A percentile compares a stretch with the other conserved stretches of the same genome.
phyloP scores from a whole-genome alignment of 345 rosid species.

The Acer campestre region DNA sequence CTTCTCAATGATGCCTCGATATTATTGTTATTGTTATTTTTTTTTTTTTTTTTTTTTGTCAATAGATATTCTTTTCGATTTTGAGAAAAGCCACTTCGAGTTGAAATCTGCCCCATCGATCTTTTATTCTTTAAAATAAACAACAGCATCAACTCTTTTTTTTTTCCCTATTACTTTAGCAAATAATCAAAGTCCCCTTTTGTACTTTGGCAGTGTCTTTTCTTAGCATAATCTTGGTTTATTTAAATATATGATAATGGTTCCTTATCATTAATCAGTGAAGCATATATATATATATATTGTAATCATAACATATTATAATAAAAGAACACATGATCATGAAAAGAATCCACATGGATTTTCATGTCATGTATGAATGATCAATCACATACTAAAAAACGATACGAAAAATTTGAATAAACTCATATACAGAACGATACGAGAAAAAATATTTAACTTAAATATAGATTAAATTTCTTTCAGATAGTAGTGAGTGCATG shows the following conservation, averaged over 20 bases:
- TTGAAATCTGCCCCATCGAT: constrained; percentile 14
- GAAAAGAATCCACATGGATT: neutral
- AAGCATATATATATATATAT: neutral
- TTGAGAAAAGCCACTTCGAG: constrained; percentile 19
- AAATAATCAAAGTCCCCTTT: constrained; percentile 23
- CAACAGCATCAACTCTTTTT: neutral
- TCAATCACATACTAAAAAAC: neutral
- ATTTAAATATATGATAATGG: neutral
- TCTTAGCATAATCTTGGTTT: neutral
- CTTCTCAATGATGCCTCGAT: neutral
- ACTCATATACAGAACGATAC: no score
- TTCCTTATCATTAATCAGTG: neutral
- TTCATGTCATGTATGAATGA: neutral
- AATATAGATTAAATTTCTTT: no score
- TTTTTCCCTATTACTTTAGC: neutral
- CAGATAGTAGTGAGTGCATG: no score
- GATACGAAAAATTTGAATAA: no score
- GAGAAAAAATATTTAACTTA: no score
- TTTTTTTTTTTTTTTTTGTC: neutral
- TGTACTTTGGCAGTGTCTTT: constrained; percentile 15
- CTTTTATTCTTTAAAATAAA: constrained; percentile 20
- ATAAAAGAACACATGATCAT: neutral
- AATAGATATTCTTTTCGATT: constrained; percentile 7
- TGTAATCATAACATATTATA: neutral
- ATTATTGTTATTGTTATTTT: neutral